Evolutionary conservation across 148 eudicot species (phyloP).

Genomic region (Rhododendron ferrugineum): DNA sequence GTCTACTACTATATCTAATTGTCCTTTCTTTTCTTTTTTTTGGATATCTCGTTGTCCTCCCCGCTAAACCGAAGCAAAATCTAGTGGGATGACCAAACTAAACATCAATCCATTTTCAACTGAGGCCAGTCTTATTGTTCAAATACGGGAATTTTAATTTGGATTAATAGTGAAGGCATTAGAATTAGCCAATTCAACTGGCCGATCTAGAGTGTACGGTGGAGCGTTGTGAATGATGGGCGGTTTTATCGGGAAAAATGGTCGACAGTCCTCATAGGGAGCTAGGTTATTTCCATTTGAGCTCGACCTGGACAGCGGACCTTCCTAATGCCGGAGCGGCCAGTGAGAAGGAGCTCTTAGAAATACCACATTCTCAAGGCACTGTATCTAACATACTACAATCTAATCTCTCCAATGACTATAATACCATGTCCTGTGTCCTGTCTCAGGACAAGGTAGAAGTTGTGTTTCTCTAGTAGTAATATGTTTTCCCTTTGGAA

Average conservation of each 20-base stretch:
- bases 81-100: background rate
- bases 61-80: background rate
- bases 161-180: background rate
- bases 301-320: background rate
- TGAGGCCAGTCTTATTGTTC: background rate
- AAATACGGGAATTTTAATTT: background rate
- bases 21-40: background rate
- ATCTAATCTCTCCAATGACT: background rate
- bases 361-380: background rate
- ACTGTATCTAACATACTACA: no score
- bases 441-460: background rate
- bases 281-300: background rate
- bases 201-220: background rate
- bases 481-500: background rate
- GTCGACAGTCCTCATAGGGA: background rate
- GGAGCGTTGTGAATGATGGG: background rate
- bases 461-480: background rate
- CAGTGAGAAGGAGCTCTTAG: background rate
- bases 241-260: background rate
- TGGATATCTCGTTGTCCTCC: background rate
- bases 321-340: background rate
- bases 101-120: background rate
- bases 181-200: background rate
- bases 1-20: background rate
- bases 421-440: background rate